Base-by-base conservation (phyloP, 2,329 filamentous ascomycete species). In the Zymoseptoria pseudotritici region DNA sequence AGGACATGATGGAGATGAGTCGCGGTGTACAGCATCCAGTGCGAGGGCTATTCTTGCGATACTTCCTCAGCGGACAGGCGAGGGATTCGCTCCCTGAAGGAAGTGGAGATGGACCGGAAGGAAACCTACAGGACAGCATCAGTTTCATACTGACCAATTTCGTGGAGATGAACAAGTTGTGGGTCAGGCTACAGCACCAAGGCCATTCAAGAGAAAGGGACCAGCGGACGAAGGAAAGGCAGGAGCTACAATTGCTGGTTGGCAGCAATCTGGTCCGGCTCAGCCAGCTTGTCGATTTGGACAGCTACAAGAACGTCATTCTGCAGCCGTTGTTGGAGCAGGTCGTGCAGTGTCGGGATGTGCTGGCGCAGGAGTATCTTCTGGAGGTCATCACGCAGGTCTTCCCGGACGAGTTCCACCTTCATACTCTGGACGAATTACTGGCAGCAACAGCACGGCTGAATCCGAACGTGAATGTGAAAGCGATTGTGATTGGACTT, bases 1-100 rank as follows among this genome's bases (percentile, higher is more conserved):
- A 99, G 78, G 94, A 99, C 76, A 99, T 99, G 94, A 99, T 99
- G 94, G 94, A 99, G 77, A 99, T 99, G 94, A 97, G 91, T 77
- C 85, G 94, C 64, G 94, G 94, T 59, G 92, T 99, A 21, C 94
- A 99, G 72, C 94, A 99, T 76, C 94, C 94, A 17, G 92, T 97
- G 64, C 90, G 94, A 60, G 94, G 94, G 19, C 81, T 99, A 58
- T 99, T 99, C 74, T 78, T 99, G 70, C 87, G 94, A 72, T 99
- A 99, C 77, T 99, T 97, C 73, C 83, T 99, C 56, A 94, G 91
- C 22, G 93, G 94, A 46, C 94, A 99, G 78, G 93, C 94, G 49
- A 84, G 94, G 70, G 94, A 99, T 75, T 86, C 86, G 73, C 81
- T 99, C 56, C 94, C 94, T 0, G 84, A 84, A 1, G 90, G 90